Evolutionary conservation across 2,329 filamentous ascomycete genomes (phyloP).

Genomic region (Cordyceps cicadae): DNA sequence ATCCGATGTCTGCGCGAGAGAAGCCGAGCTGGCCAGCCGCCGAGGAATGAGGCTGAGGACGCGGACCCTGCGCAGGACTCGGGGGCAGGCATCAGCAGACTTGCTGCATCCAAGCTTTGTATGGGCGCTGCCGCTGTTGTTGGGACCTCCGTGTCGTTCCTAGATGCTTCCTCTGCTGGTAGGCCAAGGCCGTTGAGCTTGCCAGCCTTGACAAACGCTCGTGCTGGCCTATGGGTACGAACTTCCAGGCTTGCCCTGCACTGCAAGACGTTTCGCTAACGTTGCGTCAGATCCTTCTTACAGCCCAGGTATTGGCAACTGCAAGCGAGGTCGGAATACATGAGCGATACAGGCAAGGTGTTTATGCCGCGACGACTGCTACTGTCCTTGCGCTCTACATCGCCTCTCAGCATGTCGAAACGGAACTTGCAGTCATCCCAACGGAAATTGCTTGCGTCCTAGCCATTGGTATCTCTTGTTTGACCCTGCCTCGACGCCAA

Average conservation of each 20-base stretch:
- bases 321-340: not conserved
- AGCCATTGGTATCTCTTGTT: slow-evolving; percentile 31
- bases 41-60: not conserved
- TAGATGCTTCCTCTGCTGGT: not conserved
- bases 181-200: not conserved
- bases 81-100: no score
- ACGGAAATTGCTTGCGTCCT: slow-evolving; percentile 19
- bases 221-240: not conserved
- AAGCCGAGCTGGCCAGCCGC: not conserved
- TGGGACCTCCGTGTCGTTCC: not conserved
- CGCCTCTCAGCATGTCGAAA: no score
- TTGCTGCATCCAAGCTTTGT: not conserved
- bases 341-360: not conserved
- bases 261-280: not conserved
- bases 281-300: not conserved
- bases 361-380: not conserved
- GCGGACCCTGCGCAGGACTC: not conserved
- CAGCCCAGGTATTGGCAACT: not conserved
- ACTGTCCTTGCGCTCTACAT: not conserved
- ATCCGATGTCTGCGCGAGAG: not conserved
- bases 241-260: not conserved
- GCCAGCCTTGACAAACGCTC: not conserved
- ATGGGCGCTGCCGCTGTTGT: not conserved
- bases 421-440: not conserved
- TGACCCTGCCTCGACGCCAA: slow-evolving; percentile 53